Conservation (phyloP, 2,329 filamentous ascomycete species). For the Apiospora hydei region DNA sequence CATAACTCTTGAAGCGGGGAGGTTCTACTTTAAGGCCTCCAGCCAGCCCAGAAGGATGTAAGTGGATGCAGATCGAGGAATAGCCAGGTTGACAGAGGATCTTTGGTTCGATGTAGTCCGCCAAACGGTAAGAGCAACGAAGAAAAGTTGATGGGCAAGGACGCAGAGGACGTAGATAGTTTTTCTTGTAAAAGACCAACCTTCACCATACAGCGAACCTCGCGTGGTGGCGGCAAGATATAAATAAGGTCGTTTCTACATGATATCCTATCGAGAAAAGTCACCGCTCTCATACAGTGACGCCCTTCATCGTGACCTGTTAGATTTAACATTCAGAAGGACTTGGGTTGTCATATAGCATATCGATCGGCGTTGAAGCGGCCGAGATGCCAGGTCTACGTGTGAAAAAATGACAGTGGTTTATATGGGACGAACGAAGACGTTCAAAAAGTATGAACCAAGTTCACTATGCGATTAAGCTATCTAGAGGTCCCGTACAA, state of each 20-base stretch:
- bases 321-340: background rate
- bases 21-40: background rate
- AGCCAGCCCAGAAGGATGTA: background rate
- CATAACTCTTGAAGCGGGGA: background rate
- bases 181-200: background rate
- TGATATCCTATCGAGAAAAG: background rate
- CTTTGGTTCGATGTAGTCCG: background rate
- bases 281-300: background rate
- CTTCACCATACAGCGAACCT: background rate
- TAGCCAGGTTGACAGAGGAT: background rate
- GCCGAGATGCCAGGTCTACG: background rate
- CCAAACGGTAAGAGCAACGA: background rate
- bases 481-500: background rate
- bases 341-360: background rate
- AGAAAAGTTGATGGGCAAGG: background rate
- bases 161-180: background rate
- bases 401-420: background rate
- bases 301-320: background rate
- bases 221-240: background rate
- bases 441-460: background rate
- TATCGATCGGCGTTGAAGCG: background rate
- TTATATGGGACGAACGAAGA: background rate
- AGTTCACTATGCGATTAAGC: background rate
- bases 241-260: background rate
- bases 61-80: constrained; percentile 12